phyloP scores from a whole-genome alignment of 2,329 filamentous ascomycete genomes.

The Ciborinia camelliae region DNA sequence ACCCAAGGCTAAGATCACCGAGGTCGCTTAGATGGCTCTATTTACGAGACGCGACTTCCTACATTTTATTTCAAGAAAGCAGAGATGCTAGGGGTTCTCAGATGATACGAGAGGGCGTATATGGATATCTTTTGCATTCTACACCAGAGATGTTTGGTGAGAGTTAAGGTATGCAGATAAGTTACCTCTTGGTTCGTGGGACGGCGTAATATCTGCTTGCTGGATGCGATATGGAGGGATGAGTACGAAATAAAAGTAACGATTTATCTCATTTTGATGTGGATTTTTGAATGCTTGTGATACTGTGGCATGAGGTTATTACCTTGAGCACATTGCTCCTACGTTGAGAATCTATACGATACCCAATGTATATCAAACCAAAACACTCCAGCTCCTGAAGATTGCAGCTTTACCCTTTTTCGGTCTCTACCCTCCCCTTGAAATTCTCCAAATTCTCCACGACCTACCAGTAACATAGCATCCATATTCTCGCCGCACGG shows the following conservation, averaged over 20 bases:
- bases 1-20: slow-evolving; percentile 44
- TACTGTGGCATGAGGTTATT: too few species aligned
- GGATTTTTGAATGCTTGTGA: too few species aligned
- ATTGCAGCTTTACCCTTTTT: too few species aligned
- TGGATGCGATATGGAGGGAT: not conserved
- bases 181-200: slow-evolving; percentile 1
- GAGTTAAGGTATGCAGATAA: slow-evolving; percentile 5
- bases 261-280: not conserved
- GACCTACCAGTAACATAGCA: too few species aligned
- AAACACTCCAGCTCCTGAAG: too few species aligned
- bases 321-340: too few species aligned
- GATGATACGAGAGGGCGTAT: not conserved
- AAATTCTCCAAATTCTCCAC: too few species aligned
- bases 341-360: too few species aligned
- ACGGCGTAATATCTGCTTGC: not conserved
- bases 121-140: slow-evolving; percentile 2
- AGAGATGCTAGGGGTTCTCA: slow-evolving; percentile 7
- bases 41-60: not conserved
- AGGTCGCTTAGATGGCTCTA: slow-evolving; percentile 32
- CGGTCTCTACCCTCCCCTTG: too few species aligned
- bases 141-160: not conserved
- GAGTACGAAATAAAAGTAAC: slow-evolving; percentile 9
- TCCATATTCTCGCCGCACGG: too few species aligned
- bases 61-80: slow-evolving; percentile 1
- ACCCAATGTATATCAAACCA: too few species aligned